phyloP scores from a whole-genome alignment of 768 basidiomycete species.

The Dentipellis sp. region DNA sequence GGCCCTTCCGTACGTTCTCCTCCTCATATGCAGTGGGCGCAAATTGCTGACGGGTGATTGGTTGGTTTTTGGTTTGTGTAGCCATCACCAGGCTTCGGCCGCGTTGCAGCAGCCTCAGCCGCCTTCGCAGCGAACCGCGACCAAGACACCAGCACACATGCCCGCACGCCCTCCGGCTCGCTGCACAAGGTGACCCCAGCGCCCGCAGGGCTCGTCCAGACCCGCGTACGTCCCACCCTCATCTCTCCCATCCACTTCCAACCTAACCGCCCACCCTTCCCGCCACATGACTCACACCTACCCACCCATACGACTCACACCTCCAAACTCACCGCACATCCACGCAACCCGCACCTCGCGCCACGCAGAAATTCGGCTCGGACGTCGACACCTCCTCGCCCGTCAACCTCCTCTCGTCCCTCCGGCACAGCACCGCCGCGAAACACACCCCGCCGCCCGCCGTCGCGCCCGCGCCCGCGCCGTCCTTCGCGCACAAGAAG shows the following conservation, averaged over 20 bases:
- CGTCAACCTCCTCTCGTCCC: conserved; percentile 35
- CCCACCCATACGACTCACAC: no score
- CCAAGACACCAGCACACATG: background rate
- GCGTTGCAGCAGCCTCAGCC: conserved; percentile 48
- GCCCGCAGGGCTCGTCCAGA: background rate
- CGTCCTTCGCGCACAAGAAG: conserved; percentile 29
- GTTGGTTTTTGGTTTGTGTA: no score
- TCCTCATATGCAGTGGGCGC: no score
- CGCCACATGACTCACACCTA: background rate
- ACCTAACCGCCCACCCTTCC: background rate
- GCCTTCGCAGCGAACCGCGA: conserved; percentile 22
- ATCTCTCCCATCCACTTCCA: background rate
- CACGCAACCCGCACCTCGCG: background rate
- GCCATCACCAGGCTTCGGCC: conserved; percentile 27
- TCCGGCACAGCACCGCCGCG: conserved; percentile 33
- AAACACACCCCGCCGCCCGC: conserved; percentile 29
- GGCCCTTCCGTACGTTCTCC: no score
- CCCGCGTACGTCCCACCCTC: background rate
- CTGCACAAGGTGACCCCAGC: no score
- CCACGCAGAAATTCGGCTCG: conserved; percentile 41
- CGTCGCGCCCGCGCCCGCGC: conserved; percentile 30
- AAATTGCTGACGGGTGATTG: no score
- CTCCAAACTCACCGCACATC: no score
- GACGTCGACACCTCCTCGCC: conserved; percentile 46
- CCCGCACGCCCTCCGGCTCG: background rate